Evolutionary conservation across 768 basidiomycete species (phyloP), one percentile per base, ranked within the genome.

Genomic region (Mycena indigotica): DNA sequence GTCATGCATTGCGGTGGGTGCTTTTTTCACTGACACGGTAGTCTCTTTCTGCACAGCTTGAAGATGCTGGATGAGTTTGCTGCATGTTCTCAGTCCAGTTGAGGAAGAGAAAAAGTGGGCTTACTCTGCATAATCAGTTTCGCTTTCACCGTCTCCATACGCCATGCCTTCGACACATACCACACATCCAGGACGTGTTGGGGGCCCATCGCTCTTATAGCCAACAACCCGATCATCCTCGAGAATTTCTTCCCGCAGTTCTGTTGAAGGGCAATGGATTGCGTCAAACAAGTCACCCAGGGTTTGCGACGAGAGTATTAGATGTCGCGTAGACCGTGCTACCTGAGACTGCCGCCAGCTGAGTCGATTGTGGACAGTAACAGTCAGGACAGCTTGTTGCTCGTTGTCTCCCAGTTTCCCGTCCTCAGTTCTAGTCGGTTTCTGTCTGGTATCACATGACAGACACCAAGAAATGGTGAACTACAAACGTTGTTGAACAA

Each of bases 231-330:
- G 58, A 4, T 68, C 76, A 21, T 66, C 67, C 35, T 71, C 73
- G 21, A 72, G 52, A 16, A 70, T 59, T 62, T 86, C 82, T 28
- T 67, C 62, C 1, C 80, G 77, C 23, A 83, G 69, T 38, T 84
- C 80, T 30, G 81, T 84, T 2, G 84, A 85, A 4, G 77, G 66
- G 62, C 92, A 93, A 21, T 85, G 83, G 25, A 93, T 80, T 26
- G 72, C 70, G 4, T 77, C 71, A 55, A 80, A 80, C 13, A 93
- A 68, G 58, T 91, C 86, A 19, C 77, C 79, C 2, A 94, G 79
- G 0, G 85, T 88, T 65, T 92, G 88, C 4, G 85, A 86, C n/a
- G 89, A 85, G 16, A 87, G 68, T 5, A 89, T 67, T 12, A 79
- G 81, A 66, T 91, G 88, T 63, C 87, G 87, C 8, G 90, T 91